These are phyloP conservation scores for Schrenkiella parvula DNA, from an alignment of 345 rosid genomes.

Conservation along the genomic window DNA sequence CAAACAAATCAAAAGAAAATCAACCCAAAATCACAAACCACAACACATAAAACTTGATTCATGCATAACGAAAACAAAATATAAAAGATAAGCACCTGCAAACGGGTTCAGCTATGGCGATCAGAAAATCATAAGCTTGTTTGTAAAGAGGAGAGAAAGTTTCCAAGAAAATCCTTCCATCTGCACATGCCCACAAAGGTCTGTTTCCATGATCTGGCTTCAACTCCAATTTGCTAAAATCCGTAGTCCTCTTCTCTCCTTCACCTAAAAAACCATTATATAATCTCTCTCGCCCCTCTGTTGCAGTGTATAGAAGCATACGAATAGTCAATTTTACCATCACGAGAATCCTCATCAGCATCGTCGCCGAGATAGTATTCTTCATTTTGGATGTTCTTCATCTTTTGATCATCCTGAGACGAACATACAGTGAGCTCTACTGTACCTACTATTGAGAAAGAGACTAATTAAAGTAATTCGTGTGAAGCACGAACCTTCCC, in stretches of 20 bases:
- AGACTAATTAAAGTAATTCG: background rate
- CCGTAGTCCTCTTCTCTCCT: conserved; percentile 60
- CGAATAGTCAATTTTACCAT: conserved; percentile 44
- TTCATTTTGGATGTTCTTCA: conserved; percentile 45
- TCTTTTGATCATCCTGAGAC: conserved; percentile 61
- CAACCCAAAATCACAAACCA: background rate
- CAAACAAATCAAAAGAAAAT: background rate
- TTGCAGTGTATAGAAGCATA: background rate
- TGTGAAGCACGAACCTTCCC: conserved; percentile 43
- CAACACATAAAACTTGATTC: background rate
- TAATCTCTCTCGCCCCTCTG: background rate
- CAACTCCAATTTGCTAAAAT: conserved; percentile 70
- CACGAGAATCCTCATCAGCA: conserved; percentile 59
- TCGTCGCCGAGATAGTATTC: conserved; percentile 49
- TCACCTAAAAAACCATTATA: conserved; percentile 37
- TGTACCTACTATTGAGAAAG: background rate
- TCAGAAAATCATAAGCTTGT: conserved; percentile 95
- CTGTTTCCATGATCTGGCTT: conserved; percentile 79
- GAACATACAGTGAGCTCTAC: background rate
- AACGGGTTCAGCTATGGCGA: conserved; percentile 97
- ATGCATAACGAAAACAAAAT: background rate
- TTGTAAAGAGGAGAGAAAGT: conserved; percentile 81
- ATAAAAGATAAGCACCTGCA: conserved; percentile 57
- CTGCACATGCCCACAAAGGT: conserved; percentile 96
- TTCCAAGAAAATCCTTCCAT: conserved; percentile 84